Evolutionary conservation across 1,139 yeast genomes (phyloP).

Genomic region (Arxiozyma telluris): DNA sequence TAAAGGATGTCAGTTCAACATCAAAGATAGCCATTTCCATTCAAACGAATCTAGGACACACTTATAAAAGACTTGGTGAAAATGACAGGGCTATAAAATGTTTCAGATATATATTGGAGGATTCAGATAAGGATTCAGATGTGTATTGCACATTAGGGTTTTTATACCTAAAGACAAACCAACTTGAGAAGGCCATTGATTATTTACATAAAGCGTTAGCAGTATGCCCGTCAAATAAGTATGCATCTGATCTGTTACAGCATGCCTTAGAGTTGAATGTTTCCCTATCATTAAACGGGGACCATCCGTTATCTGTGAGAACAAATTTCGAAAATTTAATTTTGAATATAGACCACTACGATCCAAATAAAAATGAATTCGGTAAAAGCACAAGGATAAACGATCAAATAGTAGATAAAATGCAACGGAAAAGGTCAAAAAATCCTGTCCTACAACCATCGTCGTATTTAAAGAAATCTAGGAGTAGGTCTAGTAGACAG

Average conservation of each 20-base stretch:
- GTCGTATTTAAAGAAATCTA: neutral
- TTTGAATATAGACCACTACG: slow-evolving; percentile 9
- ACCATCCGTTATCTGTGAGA: slow-evolving; percentile 29
- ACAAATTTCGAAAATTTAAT: slow-evolving; percentile 12
- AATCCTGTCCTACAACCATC: slow-evolving; percentile 5
- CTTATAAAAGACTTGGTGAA: slow-evolving; percentile 60
- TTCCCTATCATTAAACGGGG: slow-evolving; percentile 18
- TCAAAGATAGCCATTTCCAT: slow-evolving; percentile 82
- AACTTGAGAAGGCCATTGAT: slow-evolving; percentile 59
- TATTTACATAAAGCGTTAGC: slow-evolving; percentile 76
- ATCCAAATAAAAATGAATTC: neutral
- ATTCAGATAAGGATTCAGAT: slow-evolving; percentile 65
- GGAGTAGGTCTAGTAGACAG: neutral
- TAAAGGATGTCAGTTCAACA: slow-evolving; percentile 63
- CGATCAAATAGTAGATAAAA: neutral
- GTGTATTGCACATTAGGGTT: slow-evolving; percentile 79
- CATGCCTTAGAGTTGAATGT: slow-evolving; percentile 71
- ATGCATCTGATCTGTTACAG: slow-evolving; percentile 70
- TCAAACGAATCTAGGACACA: slow-evolving; percentile 85
- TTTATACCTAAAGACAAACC: slow-evolving; percentile 63
- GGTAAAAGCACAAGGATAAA: neutral
- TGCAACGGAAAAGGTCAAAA: slow-evolving; percentile 2
- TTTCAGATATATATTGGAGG: slow-evolving; percentile 65
- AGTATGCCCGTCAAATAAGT: slow-evolving; percentile 69
- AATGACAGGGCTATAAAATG: slow-evolving; percentile 61